Evolutionary conservation across 352 stramenopile species (phyloP).

Genomic region (Thalassiosira allenii): DNA sequence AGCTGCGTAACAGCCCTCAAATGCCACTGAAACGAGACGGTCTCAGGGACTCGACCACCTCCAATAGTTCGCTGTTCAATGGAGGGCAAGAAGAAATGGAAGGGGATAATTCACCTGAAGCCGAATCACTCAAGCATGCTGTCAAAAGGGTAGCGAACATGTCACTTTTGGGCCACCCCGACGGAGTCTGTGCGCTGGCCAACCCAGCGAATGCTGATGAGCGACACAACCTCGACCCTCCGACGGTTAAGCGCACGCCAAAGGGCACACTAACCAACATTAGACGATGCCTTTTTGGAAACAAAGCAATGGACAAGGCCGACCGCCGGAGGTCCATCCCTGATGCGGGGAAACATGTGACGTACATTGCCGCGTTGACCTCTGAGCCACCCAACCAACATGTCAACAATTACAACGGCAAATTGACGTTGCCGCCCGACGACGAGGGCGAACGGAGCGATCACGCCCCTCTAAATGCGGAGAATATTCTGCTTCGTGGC

Average conservation of each 20-base stretch:
- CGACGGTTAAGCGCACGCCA: constrained; percentile 1
- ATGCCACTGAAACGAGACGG: constrained; percentile 49
- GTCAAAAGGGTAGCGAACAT: constrained; percentile 74
- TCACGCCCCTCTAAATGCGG: constrained; percentile 78
- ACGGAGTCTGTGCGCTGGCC: constrained; percentile 58
- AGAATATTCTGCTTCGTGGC: constrained; percentile 93
- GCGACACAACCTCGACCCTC: neutral
- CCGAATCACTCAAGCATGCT: constrained; percentile 78
- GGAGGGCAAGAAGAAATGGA: constrained; percentile 17
- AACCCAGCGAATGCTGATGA: constrained; percentile 69
- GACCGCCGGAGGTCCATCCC: constrained; percentile 2
- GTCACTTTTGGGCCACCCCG: constrained; percentile 68
- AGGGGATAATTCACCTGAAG: constrained; percentile 4
- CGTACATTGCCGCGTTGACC: constrained; percentile 74
- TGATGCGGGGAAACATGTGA: constrained; percentile 21
- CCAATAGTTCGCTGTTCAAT: constrained; percentile 38
- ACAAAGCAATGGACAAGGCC: constrained; percentile 9
- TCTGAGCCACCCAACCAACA: constrained; percentile 81
- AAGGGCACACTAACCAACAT: constrained; percentile 6
- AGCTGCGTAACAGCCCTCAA: constrained; percentile 85
- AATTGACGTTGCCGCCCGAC: constrained; percentile 71
- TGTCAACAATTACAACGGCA: constrained; percentile 85
- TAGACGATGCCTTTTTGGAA: constrained; percentile 15
- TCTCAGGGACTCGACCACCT: constrained; percentile 3
- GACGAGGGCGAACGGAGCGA: constrained; percentile 48